Evolutionary conservation across 2,329 filamentous ascomycete species (phyloP), one percentile per base, ranked within the genome.

Genomic region (Colletotrichum abscissum): DNA sequence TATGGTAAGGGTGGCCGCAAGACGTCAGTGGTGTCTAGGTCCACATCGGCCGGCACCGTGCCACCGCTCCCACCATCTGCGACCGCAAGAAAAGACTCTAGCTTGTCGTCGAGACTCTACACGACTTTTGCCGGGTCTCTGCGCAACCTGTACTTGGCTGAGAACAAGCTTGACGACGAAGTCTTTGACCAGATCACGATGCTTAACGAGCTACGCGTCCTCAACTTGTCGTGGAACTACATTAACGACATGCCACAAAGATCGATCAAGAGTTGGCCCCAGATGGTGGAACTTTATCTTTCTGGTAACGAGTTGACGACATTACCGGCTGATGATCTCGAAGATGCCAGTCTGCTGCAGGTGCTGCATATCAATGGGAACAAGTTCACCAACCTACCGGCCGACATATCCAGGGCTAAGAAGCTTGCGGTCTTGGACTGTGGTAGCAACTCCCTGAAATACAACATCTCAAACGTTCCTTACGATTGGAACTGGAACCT

Each of bases 401-500:
- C 97, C 9, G 97, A 99, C 80, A 92, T 99, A 62, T 97, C 95
- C 74, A 95, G 98, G 81, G 95, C 98, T 57, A 94, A 95, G 83
- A 97, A 97, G 82, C 89, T 99, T 30, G 92, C 95, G 5, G 93
- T 98, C 63, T 88, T 99, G 63, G 97, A 99, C 83, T 97, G 97
- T 75, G 96, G 95, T 74, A 98, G 94, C 87, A 99, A 99, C 80
- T 92, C 91, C 26, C 87, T 99, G 70, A 99, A 98, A 83, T 99
- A 99, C 88, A 99, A 99, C 81, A 97, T 99, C 60, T 97, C 95
- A 35, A 99, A 99, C 79, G 98, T 97, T 88, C 97, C 96, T 0
- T 99, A 99, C 80, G 97, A 99, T 81, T 99, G 97, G 97, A 99
- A 99, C 79, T 99, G 97, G 97, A 98, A 98, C 80, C 94, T 97